Evolutionary conservation across 441 rosid species (phyloP).

Genomic region (Breynia disticha): DNA sequence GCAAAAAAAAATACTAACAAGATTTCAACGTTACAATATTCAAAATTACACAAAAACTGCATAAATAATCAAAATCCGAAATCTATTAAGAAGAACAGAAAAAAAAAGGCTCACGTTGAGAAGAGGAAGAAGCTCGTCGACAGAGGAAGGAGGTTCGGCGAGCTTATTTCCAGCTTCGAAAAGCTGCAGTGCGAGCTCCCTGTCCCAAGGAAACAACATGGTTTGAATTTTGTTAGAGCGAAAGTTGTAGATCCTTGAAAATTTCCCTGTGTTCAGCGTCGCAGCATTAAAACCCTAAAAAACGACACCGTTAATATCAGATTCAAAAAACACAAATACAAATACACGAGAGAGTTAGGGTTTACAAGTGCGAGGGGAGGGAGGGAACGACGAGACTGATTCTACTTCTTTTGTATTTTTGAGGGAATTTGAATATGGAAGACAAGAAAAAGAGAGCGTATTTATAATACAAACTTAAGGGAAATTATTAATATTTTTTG

Average conservation of each 20-base stretch:
- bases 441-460: neutral
- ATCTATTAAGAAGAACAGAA: neutral
- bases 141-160: conserved; percentile 46
- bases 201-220: conserved; percentile 43
- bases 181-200: conserved; percentile 67
- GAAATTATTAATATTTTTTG: neutral
- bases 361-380: too few relatives aligned
- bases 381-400: too few relatives aligned
- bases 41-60: neutral
- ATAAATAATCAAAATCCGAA: neutral
- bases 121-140: conserved; percentile 70
- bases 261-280: conserved; percentile 23
- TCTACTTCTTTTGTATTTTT: neutral
- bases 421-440: conserved; percentile 4
- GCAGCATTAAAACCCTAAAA: conserved; percentile 28
- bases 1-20: too few relatives aligned
- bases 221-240: neutral
- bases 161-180: conserved; percentile 67
- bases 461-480: neutral
- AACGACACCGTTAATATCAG: neutral
- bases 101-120: conserved; percentile 53
- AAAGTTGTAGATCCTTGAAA: conserved; percentile 31
- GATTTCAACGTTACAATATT: neutral
- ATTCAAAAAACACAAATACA: too few relatives aligned
- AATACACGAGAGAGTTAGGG: too few relatives aligned